These are phyloP conservation scores for Torulaspora gathmanii DNA, from an alignment of 805 yeast species.

Conservation along the genomic window DNA sequence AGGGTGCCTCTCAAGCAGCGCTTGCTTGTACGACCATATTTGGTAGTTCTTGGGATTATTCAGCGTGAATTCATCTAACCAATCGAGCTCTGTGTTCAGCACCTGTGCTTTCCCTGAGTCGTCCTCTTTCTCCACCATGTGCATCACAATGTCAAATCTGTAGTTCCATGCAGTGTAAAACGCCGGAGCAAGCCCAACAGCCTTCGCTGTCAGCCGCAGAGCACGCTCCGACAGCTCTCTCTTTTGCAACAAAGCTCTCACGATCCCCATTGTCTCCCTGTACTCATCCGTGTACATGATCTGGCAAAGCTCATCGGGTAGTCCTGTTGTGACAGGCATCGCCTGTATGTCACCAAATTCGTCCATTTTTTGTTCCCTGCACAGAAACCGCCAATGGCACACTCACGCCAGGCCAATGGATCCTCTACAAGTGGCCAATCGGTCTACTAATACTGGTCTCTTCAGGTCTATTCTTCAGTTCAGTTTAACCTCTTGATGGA, in stretches of 20 bases:
- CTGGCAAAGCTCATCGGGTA: slow-evolving; percentile 47
- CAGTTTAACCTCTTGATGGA: too few species aligned
- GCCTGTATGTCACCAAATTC: slow-evolving; percentile 44
- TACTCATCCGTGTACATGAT: slow-evolving; percentile 74
- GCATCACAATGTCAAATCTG: slow-evolving; percentile 48
- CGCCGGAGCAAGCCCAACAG: slow-evolving; percentile 71
- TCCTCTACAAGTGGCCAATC: not conserved
- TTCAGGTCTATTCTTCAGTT: too few species aligned
- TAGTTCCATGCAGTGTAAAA: slow-evolving; percentile 90
- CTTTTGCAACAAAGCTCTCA: slow-evolving; percentile 53
- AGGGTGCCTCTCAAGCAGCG: slow-evolving; percentile 44
- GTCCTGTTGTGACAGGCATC: slow-evolving; percentile 40
- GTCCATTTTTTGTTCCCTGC: slow-evolving; percentile 18
- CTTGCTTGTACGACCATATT: slow-evolving; percentile 91
- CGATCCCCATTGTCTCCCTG: slow-evolving; percentile 51
- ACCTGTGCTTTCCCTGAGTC: not conserved
- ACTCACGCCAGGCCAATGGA: not conserved
- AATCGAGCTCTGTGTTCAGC: slow-evolving; percentile 54
- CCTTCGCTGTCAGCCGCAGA: slow-evolving; percentile 55
- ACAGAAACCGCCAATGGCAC: not conserved
- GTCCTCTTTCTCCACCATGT: slow-evolving; percentile 29
- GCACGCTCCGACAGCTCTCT: slow-evolving; percentile 71
- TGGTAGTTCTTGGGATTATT: slow-evolving; percentile 88
- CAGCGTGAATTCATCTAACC: slow-evolving; percentile 74
- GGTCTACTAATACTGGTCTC: not conserved